A percentile compares a stretch with the other conserved stretches of the same genome.
Evolutionary conservation across 2,329 filamentous ascomycete genomes (phyloP).

Genomic region (Harringtonia lauricola): DNA sequence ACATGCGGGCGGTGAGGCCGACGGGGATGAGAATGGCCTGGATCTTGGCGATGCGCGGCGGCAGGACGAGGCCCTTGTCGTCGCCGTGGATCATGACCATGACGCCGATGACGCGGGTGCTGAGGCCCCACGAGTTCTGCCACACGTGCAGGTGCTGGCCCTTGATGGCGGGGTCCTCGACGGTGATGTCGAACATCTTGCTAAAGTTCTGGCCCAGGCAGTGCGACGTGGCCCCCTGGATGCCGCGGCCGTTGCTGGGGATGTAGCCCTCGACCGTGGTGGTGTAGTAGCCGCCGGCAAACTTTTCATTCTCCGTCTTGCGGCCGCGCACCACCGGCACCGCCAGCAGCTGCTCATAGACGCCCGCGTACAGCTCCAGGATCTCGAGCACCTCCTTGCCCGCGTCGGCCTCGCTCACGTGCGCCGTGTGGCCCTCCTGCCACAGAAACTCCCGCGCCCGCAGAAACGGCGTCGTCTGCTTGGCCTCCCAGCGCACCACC

Average conservation of each 20-base stretch:
- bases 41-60: constrained; percentile 76
- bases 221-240: constrained; percentile 93
- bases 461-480: constrained; percentile 80
- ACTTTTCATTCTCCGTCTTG: constrained; percentile 98
- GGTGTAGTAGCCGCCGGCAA: constrained; percentile 92
- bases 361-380: constrained; percentile 79
- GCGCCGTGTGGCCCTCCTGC: constrained; percentile 92
- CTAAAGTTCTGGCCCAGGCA: constrained; percentile 95
- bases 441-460: constrained; percentile 91
- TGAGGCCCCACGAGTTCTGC: constrained; percentile 99
- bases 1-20: constrained; percentile 81
- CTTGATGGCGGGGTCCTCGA: constrained; percentile 81
- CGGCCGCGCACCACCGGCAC: constrained; percentile 87
- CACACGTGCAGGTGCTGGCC: constrained; percentile 77
- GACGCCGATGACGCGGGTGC: constrained; percentile 92
- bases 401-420: constrained; percentile 72
- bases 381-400: constrained; percentile 85
- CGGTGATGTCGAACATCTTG: constrained; percentile 96
- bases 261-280: constrained; percentile 97
- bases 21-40: constrained; percentile 87
- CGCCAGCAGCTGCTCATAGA: constrained; percentile 89
- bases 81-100: constrained; percentile 99
- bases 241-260: constrained; percentile 86
- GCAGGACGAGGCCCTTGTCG: constrained; percentile 87
- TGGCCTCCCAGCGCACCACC: constrained; percentile 85